Base-by-base conservation (phyloP, 768 basidiomycete genomes). In the Psilocybe azurescens region DNA sequence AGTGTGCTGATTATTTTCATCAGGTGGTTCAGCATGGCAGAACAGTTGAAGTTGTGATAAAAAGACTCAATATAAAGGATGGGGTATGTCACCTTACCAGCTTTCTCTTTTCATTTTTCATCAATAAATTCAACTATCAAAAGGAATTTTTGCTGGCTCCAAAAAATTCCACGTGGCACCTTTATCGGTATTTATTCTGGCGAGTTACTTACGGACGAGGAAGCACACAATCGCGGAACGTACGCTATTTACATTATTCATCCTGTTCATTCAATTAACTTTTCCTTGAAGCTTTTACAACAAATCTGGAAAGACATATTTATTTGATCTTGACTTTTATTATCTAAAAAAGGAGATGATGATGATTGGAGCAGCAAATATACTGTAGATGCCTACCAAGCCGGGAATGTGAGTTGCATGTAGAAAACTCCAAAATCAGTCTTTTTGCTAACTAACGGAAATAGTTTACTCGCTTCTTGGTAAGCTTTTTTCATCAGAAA, bases 401-500 rank as follows among this genome's bases (percentile, higher is more conserved):
- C 85, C 18, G 91, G 91, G 10, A 94, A 94, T 73, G 91, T 94
- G 72, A 72, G 89, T 58, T 11, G 44, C 13, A 14, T 8, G 51
- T 11, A 5, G 32, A 24, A 28, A 38, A 28, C 2, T 28, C 46
- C 61, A 30, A 13, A 44, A 39, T 50, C 18, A 32, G 2, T 36
- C 7, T 14, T 6, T 20, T 39, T 54, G 18, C 36, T 56, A 53
- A 32, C 6, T 57, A 53, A 28, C 47, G 28, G 52, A 41, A 54
- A 36, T 66, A 96, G 94, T 95, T 95, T 74, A 95, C 95, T n/a
- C 86, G 95, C 33, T 97, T 93, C 69, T 75, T 96, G 67, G 94
- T 93, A 71, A 69, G 86, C 79, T 13, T 53, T 4, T 53, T 16
- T 44, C 3, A 49, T 24, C 52, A 30, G 10, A 11, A 32, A 9